phyloP scores from a whole-genome alignment of 371 early-diverging fungal genomes.

The Saksenaea oblongispora region DNA sequence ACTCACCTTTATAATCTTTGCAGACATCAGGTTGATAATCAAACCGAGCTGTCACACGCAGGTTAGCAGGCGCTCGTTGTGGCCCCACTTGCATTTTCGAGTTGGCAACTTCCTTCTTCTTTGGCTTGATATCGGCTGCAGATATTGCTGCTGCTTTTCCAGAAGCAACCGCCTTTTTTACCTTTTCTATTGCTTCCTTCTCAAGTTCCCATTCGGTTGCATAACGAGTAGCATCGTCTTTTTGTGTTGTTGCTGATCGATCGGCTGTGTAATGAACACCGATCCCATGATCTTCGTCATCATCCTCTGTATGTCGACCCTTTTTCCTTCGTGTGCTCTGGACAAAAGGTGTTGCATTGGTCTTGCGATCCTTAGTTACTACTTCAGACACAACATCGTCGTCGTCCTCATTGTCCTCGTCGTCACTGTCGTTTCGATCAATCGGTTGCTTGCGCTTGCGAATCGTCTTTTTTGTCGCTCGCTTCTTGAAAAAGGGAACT shows the following conservation, averaged over 20 bases:
- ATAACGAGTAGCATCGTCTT: slow-evolving; percentile 57
- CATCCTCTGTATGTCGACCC: slow-evolving; percentile 16
- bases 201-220: slow-evolving; percentile 52
- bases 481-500: slow-evolving; percentile 64
- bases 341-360: slow-evolving; percentile 41
- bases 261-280: slow-evolving; percentile 60
- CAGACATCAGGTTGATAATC: slow-evolving; percentile 98
- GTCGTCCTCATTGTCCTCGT: slow-evolving; percentile 38
- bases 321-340: slow-evolving; percentile 43
- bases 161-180: slow-evolving; percentile 29
- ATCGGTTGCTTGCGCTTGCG: slow-evolving; percentile 48
- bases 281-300: slow-evolving; percentile 39
- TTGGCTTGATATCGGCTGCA: slow-evolving; percentile 24
- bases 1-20: slow-evolving; percentile 94
- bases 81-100: slow-evolving; percentile 81
- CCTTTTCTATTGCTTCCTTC: slow-evolving; percentile 40
- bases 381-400: slow-evolving; percentile 39
- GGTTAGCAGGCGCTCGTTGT: slow-evolving; percentile 77
- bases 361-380: slow-evolving; percentile 53
- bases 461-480: slow-evolving; percentile 53
- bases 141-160: slow-evolving; percentile 25
- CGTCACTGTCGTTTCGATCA: slow-evolving; percentile 38
- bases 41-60: slow-evolving; percentile 85
- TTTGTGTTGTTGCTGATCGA: slow-evolving; percentile 39
- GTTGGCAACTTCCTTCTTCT: slow-evolving; percentile 40